phyloP scores from a whole-genome alignment of 2,329 filamentous ascomycete species.

The Trichoderma sp. region DNA sequence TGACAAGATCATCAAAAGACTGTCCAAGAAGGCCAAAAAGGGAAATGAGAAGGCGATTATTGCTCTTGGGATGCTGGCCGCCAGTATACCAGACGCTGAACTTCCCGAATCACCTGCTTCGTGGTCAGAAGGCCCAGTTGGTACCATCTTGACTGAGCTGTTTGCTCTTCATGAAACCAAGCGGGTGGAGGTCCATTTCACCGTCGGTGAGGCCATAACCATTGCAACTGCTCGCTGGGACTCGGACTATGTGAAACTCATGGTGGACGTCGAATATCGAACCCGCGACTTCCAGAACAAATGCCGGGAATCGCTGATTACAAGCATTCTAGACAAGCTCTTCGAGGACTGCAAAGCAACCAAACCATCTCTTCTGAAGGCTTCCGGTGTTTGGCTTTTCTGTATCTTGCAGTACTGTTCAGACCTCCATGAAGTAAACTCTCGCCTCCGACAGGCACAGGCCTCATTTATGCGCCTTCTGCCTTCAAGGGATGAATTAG shows the following conservation, averaged over 20 bases:
- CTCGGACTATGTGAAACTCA: constrained; percentile 73
- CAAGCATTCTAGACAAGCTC: constrained; percentile 67
- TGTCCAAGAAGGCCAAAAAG: constrained; percentile 71
- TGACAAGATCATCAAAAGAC: constrained; percentile 57
- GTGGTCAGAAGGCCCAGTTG: constrained; percentile 45
- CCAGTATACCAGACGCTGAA: constrained; percentile 41
- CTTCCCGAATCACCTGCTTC: neutral
- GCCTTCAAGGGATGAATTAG: constrained; percentile 85
- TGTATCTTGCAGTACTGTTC: constrained; percentile 90
- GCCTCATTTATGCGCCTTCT: constrained; percentile 85
- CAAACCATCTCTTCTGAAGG: constrained; percentile 87
- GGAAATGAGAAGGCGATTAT: constrained; percentile 80
- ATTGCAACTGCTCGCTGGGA: constrained; percentile 79
- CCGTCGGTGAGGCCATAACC: constrained; percentile 84
- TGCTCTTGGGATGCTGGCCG: constrained; percentile 74
- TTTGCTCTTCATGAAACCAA: constrained; percentile 81
- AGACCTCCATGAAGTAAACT: constrained; percentile 72
- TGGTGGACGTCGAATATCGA: constrained; percentile 69
- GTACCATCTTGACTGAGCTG: constrained; percentile 64
- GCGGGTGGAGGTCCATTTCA: constrained; percentile 85
- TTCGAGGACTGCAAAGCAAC: constrained; percentile 77
- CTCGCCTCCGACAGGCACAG: constrained; percentile 75
- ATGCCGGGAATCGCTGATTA: constrained; percentile 46
- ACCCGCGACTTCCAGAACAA: constrained; percentile 40
- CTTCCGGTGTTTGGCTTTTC: constrained; percentile 93